phyloP scores from a whole-genome alignment of 2,329 filamentous ascomycete species.

The Fonsecaea nubica region DNA sequence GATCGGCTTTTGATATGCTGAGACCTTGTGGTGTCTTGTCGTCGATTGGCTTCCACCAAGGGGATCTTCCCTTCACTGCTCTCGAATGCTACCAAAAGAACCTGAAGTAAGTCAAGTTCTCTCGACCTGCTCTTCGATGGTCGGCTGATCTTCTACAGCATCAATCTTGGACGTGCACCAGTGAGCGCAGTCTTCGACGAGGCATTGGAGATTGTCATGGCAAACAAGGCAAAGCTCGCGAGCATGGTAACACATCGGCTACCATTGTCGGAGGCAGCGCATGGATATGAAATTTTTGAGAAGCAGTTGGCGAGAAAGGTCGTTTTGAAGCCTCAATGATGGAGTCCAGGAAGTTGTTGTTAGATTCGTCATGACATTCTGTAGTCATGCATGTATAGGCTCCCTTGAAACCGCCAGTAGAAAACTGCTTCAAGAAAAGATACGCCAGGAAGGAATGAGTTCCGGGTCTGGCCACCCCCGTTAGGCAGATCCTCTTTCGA shows the following conservation, averaged over 20 bases:
- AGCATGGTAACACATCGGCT: slow-evolving; percentile 66
- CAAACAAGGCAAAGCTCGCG: slow-evolving; percentile 70
- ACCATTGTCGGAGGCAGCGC: slow-evolving; percentile 69
- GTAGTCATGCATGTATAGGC: too few species aligned
- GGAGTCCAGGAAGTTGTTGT: too few species aligned
- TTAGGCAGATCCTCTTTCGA: too few species aligned
- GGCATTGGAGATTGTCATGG: slow-evolving; percentile 68
- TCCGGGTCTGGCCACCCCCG: too few species aligned
- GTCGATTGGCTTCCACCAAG: slow-evolving; percentile 30
- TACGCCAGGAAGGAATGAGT: too few species aligned
- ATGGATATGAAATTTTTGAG: slow-evolving; percentile 74
- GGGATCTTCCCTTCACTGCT: slow-evolving; percentile 22
- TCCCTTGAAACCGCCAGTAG: too few species aligned
- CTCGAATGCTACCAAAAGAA: slow-evolving; percentile 27
- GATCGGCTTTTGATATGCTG: slow-evolving; percentile 29
- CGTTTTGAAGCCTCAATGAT: slow-evolving; percentile 60
- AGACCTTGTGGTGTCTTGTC: slow-evolving; percentile 25
- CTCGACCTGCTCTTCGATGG: too few species aligned
- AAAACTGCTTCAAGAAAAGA: too few species aligned
- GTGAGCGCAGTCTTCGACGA: slow-evolving; percentile 73
- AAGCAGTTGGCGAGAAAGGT: slow-evolving; percentile 76
- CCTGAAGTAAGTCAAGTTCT: slow-evolving; percentile 57
- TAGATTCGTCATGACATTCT: too few species aligned
- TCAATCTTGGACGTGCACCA: slow-evolving; percentile 79
- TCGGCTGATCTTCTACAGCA: slow-evolving; percentile 50